Percentiles rank a stretch among this genome's conserved stretches.
Conservation (phyloP, 257 asterid species). For the Striga asiatica region DNA sequence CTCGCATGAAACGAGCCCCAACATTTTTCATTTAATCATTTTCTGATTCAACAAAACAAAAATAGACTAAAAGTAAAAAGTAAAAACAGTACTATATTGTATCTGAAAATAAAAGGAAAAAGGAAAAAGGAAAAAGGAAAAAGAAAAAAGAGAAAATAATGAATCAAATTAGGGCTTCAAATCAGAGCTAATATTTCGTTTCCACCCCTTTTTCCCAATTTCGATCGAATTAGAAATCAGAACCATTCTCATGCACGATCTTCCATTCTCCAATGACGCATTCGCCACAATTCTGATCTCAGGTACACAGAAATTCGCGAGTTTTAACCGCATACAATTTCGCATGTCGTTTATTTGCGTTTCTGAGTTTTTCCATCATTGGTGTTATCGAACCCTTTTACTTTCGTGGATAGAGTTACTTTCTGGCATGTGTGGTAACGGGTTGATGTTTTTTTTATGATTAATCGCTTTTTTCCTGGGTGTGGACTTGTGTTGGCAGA, state of each 20-base stretch:
- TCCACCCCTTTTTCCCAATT: slow-evolving; percentile 18
- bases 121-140: slow-evolving; percentile 2
- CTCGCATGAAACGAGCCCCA: too few species aligned
- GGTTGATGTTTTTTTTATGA: slow-evolving; percentile 14
- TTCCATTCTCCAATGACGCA: slow-evolving; percentile 23
- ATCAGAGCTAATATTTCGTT: slow-evolving; percentile 26
- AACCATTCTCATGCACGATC: slow-evolving; percentile 33
- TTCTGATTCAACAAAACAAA: too few species aligned
- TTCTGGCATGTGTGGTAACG: slow-evolving; percentile 14
- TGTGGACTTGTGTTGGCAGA: slow-evolving; percentile 54
- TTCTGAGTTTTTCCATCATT: slow-evolving; percentile 13
- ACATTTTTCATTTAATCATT: too few species aligned
- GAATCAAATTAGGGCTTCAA: slow-evolving; percentile 69
- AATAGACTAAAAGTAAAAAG: too few species aligned
- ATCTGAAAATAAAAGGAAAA: too few species aligned
- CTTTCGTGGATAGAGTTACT: slow-evolving; percentile 14
- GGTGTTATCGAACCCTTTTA: slow-evolving; percentile 18
- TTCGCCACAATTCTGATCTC: slow-evolving; percentile 31
- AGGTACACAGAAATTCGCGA: slow-evolving; percentile 25
- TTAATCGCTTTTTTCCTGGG: slow-evolving; percentile 11
- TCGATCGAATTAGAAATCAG: slow-evolving; percentile 20
- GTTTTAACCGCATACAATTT: not conserved
- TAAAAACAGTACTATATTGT: too few species aligned
- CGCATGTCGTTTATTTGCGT: slow-evolving; percentile 23
- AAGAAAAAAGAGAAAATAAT: slow-evolving; percentile 1